These are phyloP conservation scores for Melastoma malabathricum DNA, from an alignment of 345 rosid genomes.

Conservation along the genomic window DNA sequence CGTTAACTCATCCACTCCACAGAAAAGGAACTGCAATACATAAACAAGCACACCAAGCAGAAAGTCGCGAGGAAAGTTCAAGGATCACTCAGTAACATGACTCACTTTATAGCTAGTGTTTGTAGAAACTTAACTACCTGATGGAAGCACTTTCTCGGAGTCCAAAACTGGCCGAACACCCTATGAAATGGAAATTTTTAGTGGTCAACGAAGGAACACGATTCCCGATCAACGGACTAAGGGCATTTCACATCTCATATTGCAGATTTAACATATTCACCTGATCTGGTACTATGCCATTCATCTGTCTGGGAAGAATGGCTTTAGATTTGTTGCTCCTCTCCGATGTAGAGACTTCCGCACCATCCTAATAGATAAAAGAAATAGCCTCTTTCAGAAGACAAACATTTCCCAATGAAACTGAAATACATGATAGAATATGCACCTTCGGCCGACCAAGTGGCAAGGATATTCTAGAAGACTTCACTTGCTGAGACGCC, in stretches of 20 bases:
- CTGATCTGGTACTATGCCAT: slow-evolving; percentile 82
- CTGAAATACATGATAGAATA: slow-evolving; percentile 6
- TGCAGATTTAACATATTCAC: slow-evolving; percentile 20
- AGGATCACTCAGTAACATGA: too few relatives aligned
- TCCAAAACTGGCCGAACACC: slow-evolving; percentile 44
- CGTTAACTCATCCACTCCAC: too few relatives aligned
- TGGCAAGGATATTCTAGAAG: slow-evolving; percentile 48
- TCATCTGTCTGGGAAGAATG: slow-evolving; percentile 75
- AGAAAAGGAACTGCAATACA: too few relatives aligned
- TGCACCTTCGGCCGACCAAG: slow-evolving; percentile 56
- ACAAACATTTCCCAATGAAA: slow-evolving; percentile 1
- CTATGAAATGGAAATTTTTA: slow-evolving; percentile 19
- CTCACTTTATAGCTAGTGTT: too few relatives aligned
- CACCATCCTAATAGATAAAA: slow-evolving; percentile 35
- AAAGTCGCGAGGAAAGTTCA: too few relatives aligned
- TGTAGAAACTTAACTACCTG: slow-evolving; percentile 32
- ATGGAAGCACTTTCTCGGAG: slow-evolving; percentile 44
- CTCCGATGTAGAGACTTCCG: slow-evolving; percentile 61
- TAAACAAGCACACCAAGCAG: too few relatives aligned
- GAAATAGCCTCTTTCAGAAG: slow-evolving; percentile 2
- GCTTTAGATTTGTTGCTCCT: slow-evolving; percentile 54
- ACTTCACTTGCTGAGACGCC: slow-evolving; percentile 59
- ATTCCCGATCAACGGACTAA: background rate
- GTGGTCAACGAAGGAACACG: background rate
- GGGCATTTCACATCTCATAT: slow-evolving; percentile 1